These are phyloP conservation scores for Citrus unshiu DNA, from an alignment of 345 rosid genomes.

Conservation along the genomic window DNA sequence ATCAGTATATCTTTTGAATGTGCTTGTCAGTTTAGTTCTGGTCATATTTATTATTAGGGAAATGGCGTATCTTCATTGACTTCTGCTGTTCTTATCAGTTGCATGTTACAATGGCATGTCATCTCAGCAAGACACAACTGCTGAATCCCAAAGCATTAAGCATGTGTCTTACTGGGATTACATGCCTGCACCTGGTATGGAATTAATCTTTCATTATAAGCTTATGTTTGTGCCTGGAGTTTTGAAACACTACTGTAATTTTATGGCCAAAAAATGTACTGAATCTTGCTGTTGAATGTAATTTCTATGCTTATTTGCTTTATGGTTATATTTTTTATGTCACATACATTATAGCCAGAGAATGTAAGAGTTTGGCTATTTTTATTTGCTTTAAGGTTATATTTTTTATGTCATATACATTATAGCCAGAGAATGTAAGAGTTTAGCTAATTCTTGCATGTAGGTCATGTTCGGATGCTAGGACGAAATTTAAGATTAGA, in stretches of 20 bases:
- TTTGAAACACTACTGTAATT: not conserved
- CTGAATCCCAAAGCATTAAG: not conserved
- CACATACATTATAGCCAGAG: too few species aligned
- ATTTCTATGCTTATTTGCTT: too few species aligned
- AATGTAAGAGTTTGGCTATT: too few species aligned
- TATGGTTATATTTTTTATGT: not conserved
- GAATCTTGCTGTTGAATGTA: not conserved
- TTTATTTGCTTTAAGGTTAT: not conserved
- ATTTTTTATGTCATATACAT: too few species aligned
- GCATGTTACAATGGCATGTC: not conserved
- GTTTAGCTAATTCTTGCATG: too few species aligned
- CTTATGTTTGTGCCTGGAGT: not conserved
- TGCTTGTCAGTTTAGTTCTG: constrained; percentile 14
- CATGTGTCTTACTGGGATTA: not conserved
- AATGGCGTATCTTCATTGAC: not conserved
- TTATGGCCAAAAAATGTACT: not conserved
- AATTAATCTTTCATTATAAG: too few species aligned
- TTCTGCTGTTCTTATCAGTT: not conserved
- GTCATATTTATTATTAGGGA: not conserved
- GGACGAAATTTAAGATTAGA: too few species aligned
- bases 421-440: too few species aligned
- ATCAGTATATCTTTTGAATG: constrained; percentile 10
- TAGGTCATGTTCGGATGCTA: too few species aligned
- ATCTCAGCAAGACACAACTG: not conserved
- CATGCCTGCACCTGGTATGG: not conserved